phyloP scores from a whole-genome alignment of 176 grass and related monocot genomes.

The Microstegium vimineum region DNA sequence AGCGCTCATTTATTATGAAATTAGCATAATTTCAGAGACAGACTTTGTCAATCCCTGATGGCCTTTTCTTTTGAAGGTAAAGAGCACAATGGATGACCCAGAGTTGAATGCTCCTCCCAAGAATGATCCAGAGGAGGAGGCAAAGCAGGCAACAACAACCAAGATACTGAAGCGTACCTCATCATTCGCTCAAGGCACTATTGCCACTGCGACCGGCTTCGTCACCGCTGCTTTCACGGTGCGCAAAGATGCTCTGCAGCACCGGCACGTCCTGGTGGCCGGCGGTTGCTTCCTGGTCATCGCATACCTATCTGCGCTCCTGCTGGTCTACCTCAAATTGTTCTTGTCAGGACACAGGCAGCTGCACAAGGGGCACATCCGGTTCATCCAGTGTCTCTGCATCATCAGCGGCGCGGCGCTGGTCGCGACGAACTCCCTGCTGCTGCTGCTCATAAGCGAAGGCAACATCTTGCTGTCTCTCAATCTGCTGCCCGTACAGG shows the following conservation, averaged over 20 bases:
- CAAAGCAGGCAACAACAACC: background rate
- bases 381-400: constrained; percentile 29
- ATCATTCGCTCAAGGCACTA: constrained; percentile 10
- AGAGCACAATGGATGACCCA: background rate
- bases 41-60: background rate
- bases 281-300: constrained; percentile 13
- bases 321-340: constrained; percentile 29
- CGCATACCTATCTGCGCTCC: constrained; percentile 1
- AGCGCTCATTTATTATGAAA: background rate
- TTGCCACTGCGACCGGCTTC: constrained; percentile 19
- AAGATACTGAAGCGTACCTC: background rate
- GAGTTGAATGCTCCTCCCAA: background rate
- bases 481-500: constrained; percentile 24
- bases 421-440: constrained; percentile 23
- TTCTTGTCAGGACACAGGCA: constrained; percentile 23
- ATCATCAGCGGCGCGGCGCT: constrained; percentile 20
- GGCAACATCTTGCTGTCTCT: constrained; percentile 14
- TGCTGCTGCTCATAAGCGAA: constrained; percentile 26
- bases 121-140: background rate
- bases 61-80: background rate
- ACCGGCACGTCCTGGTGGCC: constrained; percentile 9
- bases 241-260: constrained; percentile 19
- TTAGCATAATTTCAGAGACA: background rate
- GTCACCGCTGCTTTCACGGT: constrained; percentile 18
- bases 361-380: constrained; percentile 1